A percentile compares a stretch with the other conserved stretches of the same genome.
Conservation (phyloP, 768 basidiomycete genomes). For the Cytidiella melzeri region DNA sequence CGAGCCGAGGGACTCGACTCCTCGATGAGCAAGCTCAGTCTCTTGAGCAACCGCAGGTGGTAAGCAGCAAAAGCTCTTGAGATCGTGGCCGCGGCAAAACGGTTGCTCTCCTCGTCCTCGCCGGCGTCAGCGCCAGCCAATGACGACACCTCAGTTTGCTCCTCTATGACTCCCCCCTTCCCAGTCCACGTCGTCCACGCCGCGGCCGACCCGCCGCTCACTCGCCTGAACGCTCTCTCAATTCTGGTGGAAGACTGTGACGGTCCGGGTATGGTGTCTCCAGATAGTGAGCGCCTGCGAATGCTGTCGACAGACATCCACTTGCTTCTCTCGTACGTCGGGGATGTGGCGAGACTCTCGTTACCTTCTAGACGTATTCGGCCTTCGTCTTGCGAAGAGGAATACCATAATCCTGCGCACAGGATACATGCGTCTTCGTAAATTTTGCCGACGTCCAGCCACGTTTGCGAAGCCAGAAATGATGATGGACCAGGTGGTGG, state of each 20-base stretch:
- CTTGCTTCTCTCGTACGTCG: conserved; percentile 45
- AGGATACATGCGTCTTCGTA: conserved; percentile 84
- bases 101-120: conserved; percentile 4
- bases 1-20: conserved; percentile 42
- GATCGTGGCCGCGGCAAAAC: background rate
- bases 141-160: background rate
- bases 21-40: conserved; percentile 38
- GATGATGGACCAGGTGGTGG: conserved; percentile 10
- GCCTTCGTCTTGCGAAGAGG: conserved; percentile 39
- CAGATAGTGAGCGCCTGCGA: background rate
- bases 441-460: conserved; percentile 61
- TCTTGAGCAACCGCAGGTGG: conserved; percentile 18
- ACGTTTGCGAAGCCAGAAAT: conserved; percentile 45
- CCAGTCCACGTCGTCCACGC: conserved; percentile 22
- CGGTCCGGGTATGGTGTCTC: background rate
- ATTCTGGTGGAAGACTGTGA: background rate
- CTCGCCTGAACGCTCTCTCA: conserved; percentile 22
- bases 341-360: conserved; percentile 41
- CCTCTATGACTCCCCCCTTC: conserved; percentile 28
- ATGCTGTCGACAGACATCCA: conserved; percentile 69
- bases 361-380: conserved; percentile 58
- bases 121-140: conserved; percentile 9
- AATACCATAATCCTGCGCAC: conserved; percentile 72
- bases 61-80: conserved; percentile 38
- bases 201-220: conserved; percentile 45